Percentiles rank a stretch among this genome's conserved stretches.
phyloP scores from a whole-genome alignment of 2,329 filamentous ascomycete genomes.

The Talaromyces amestolkiae region DNA sequence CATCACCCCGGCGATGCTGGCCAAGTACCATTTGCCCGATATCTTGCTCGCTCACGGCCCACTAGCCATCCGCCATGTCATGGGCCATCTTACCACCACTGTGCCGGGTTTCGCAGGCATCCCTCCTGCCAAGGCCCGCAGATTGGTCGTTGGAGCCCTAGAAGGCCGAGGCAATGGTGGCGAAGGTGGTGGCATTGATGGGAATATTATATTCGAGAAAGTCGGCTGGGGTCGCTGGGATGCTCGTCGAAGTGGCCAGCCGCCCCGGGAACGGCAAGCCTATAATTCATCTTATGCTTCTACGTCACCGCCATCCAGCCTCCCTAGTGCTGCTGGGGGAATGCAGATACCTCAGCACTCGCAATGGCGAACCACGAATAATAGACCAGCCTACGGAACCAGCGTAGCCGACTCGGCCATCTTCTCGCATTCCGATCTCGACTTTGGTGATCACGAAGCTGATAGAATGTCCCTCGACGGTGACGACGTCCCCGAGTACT shows the following conservation, averaged over 20 bases:
- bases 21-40: conserved; percentile 84
- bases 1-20: conserved; percentile 81
- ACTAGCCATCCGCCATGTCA: conserved; percentile 89
- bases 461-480: conserved; percentile 93
- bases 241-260: conserved; percentile 69
- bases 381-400: conserved; percentile 50
- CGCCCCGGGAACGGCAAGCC: conserved; percentile 34
- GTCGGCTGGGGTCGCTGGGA: conserved; percentile 98
- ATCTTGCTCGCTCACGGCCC: conserved; percentile 89
- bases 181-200: conserved; percentile 53
- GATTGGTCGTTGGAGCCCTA: conserved; percentile 86
- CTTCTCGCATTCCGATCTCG: conserved; percentile 67
- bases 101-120: conserved; percentile 91
- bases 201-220: conserved; percentile 73
- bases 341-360: conserved; percentile 48
- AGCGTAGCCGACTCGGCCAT: conserved; percentile 70
- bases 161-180: conserved; percentile 69
- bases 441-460: conserved; percentile 70
- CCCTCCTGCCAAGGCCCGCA: conserved; percentile 81
- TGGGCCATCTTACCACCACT: conserved; percentile 87
- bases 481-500: conserved; percentile 56
- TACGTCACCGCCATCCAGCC: conserved; percentile 41
- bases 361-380: conserved; percentile 32
- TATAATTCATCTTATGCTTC: conserved; percentile 46
- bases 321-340: conserved; percentile 46